Evolutionary conservation across 2,329 filamentous ascomycete genomes (phyloP).

Genomic region (Colletotrichum tamarilloi): DNA sequence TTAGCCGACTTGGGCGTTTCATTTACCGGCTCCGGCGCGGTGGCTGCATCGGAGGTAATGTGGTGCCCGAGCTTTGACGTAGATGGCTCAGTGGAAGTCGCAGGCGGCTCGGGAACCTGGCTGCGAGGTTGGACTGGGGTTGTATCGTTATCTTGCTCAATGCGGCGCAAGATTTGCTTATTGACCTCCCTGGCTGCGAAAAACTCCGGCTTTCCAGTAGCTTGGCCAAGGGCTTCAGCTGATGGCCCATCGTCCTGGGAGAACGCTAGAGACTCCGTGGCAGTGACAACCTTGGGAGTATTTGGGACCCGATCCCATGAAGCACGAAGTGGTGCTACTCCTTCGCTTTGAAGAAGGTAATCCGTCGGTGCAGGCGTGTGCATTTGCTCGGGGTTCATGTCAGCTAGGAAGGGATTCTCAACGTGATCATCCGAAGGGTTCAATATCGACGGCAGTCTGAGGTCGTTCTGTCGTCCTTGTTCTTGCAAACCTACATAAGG

Average conservation of each 20-base stretch:
- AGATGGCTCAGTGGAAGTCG: not conserved
- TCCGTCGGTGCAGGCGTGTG: not conserved
- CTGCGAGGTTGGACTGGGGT: not conserved
- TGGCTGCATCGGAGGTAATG: not conserved
- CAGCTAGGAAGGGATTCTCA: not conserved
- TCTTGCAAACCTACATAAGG: not conserved
- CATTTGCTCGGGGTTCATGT: not conserved
- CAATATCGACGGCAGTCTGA: constrained; percentile 9
- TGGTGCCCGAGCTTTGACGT: not conserved
- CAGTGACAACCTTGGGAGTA: not conserved
- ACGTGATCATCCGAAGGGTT: not conserved
- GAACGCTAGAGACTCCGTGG: not conserved
- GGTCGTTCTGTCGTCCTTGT: not conserved
- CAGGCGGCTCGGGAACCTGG: not conserved
- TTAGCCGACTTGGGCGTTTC: constrained; percentile 17
- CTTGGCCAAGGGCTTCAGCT: constrained; percentile 47
- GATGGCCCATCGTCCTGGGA: constrained; percentile 5
- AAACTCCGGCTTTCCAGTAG: constrained; percentile 51
- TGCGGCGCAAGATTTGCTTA: constrained; percentile 33
- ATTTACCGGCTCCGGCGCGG: too few relatives aligned
- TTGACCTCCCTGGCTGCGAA: constrained; percentile 54
- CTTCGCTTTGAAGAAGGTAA: not conserved
- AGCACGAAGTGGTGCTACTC: not conserved
- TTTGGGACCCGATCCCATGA: not conserved
- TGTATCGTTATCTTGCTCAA: not conserved